Evolutionary conservation across 2,329 filamentous ascomycete genomes (phyloP).

Genomic region (Paraconiothyrium sp.): DNA sequence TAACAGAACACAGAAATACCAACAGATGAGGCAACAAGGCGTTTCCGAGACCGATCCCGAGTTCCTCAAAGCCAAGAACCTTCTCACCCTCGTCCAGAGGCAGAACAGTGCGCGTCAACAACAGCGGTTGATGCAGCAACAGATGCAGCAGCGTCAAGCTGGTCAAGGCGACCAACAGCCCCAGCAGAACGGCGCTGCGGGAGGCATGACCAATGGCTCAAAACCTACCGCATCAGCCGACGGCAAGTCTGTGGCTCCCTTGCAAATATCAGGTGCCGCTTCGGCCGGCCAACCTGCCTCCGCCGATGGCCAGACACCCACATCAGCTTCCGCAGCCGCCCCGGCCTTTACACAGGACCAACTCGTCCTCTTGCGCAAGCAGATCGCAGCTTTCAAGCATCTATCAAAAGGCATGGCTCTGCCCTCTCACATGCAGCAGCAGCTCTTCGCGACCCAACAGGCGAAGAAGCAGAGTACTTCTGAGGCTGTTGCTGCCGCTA

Average conservation of each 20-base stretch:
- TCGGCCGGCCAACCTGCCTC: constrained; percentile 36
- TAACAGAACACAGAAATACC: constrained; percentile 75
- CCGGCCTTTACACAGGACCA: constrained; percentile 69
- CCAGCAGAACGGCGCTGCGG: constrained; percentile 60
- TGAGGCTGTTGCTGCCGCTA: constrained; percentile 54
- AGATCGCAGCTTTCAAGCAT: constrained; percentile 91
- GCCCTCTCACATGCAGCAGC: constrained; percentile 79
- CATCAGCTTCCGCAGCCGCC: constrained; percentile 36
- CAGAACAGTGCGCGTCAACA: constrained; percentile 59
- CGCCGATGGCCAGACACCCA: constrained; percentile 53
- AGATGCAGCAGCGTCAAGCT: constrained; percentile 64
- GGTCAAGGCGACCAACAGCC: constrained; percentile 58
- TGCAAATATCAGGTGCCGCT: constrained; percentile 33
- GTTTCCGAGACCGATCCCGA: constrained; percentile 86
- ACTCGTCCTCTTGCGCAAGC: constrained; percentile 78
- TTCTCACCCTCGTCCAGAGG: constrained; percentile 76
- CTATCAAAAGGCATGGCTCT: constrained; percentile 88
- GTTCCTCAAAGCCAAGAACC: constrained; percentile 80
- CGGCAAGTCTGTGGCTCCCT: constrained; percentile 30
- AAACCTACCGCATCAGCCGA: constrained; percentile 42
- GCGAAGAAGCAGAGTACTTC: constrained; percentile 58
- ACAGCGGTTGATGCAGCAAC: constrained; percentile 52
- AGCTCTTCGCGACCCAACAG: constrained; percentile 79
- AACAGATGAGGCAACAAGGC: constrained; percentile 86
- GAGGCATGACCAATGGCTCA: constrained; percentile 58